These are phyloP conservation scores for Arctium minus DNA, from an alignment of 129 eudicot genomes.

Conservation along the genomic window DNA sequence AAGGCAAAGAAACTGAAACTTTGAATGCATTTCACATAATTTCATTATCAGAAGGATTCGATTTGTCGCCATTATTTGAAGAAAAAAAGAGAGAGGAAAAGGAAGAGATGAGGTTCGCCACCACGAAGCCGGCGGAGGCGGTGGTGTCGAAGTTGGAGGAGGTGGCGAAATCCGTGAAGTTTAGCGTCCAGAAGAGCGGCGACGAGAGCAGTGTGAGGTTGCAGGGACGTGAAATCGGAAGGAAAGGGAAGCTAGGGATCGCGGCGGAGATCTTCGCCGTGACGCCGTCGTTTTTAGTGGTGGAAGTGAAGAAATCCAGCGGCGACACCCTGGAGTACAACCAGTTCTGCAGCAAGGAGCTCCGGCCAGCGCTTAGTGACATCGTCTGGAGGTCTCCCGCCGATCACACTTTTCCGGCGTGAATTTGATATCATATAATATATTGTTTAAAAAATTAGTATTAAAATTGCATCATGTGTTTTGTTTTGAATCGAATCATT, in stretches of 20 bases:
- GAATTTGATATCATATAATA: neutral
- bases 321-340: constrained; percentile 88
- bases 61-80: constrained; percentile 79
- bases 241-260: constrained; percentile 83
- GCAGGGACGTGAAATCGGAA: constrained; percentile 61
- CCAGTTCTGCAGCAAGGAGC: constrained; percentile 83
- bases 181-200: constrained; percentile 48
- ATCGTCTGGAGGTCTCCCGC: constrained; percentile 48
- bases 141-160: constrained; percentile 80
- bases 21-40: constrained; percentile 88
- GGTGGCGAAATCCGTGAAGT: constrained; percentile 55
- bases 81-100: constrained; percentile 57
- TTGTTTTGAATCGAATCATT: constrained; percentile 8
- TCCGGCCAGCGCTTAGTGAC: constrained; percentile 85
- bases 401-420: constrained; percentile 34
- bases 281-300: constrained; percentile 71
- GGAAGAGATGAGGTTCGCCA: constrained; percentile 71
- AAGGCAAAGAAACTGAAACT: constrained; percentile 45
- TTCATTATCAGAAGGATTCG: constrained; percentile 77
- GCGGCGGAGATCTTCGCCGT: constrained; percentile 72
- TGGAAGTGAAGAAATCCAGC: constrained; percentile 65
- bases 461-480: neutral
- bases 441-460: neutral
- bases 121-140: constrained; percentile 57
- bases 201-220: constrained; percentile 64